A percentile compares a stretch with the other conserved stretches of the same genome.
These are phyloP conservation scores for Metschnikowia lochheadii DNA, from an alignment of 805 yeast species.

Conservation along the genomic window DNA sequence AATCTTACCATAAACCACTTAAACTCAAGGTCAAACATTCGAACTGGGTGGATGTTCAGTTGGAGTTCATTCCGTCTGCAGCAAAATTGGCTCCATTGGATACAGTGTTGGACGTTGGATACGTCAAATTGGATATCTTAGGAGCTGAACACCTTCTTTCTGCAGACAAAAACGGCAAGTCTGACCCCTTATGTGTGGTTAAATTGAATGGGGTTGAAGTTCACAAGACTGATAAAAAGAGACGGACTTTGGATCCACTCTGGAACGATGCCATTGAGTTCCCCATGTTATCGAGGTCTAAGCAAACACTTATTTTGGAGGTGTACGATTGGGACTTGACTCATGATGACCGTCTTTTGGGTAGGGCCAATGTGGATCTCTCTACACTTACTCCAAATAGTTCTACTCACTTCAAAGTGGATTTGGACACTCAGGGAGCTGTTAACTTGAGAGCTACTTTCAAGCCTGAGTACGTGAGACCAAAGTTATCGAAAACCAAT, in stretches of 20 bases:
- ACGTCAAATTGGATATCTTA: slow-evolving; percentile 50
- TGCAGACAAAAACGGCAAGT: slow-evolving; percentile 69
- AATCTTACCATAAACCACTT: slow-evolving; percentile 44
- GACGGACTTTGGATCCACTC: slow-evolving; percentile 65
- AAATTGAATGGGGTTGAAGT: slow-evolving; percentile 50
- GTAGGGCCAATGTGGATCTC: slow-evolving; percentile 48
- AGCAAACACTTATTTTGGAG: slow-evolving; percentile 45
- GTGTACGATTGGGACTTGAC: slow-evolving; percentile 78
- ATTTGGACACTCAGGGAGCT: slow-evolving; percentile 62
- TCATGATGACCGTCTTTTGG: slow-evolving; percentile 61
- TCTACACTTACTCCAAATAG: slow-evolving; percentile 44
- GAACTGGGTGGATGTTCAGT: slow-evolving; percentile 42
- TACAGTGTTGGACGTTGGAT: slow-evolving; percentile 65
- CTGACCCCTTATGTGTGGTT: slow-evolving; percentile 66
- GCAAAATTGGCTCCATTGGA: slow-evolving; percentile 54
- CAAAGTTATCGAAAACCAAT: slow-evolving; percentile 41
- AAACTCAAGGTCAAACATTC: slow-evolving; percentile 40
- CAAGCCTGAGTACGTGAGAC: slow-evolving; percentile 63
- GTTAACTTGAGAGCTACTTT: slow-evolving; percentile 53
- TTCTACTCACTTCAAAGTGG: slow-evolving; percentile 43
- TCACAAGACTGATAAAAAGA: slow-evolving; percentile 56
- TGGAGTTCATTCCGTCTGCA: slow-evolving; percentile 60
- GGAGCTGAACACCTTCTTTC: slow-evolving; percentile 52
- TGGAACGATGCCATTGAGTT: slow-evolving; percentile 69
- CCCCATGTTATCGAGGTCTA: slow-evolving; percentile 60